Evolutionary conservation across 1,284 basidiomycete species (phyloP), one percentile per base, ranked within the genome.

Genomic region (Vanrija sp.): DNA sequence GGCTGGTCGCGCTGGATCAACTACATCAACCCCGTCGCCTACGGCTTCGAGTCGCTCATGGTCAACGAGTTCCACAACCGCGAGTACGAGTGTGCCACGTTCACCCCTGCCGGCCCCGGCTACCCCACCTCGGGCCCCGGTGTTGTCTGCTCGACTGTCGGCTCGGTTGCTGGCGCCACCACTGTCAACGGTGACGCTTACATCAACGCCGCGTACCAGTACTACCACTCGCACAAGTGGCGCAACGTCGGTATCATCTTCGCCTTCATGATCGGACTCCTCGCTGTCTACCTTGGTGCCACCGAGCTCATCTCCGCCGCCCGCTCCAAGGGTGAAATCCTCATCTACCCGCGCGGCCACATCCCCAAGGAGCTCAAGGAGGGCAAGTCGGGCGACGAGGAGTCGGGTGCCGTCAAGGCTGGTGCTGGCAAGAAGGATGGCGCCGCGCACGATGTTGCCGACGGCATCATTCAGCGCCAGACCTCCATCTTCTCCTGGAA

Each of bases 151-250:
- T 67, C 69, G 10, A 62, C 75, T 8, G 69, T 73, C 3, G 81
- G 81, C 7, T 60, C 78, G 1, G 60, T 64, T 6, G 64, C 77
- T 4, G 76, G 79, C 7, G 53, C 63, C 3, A 12, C 49, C 6
- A 39, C 53, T n/a, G 78, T 83, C 37, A 67, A 73, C 20, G 81
- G 81, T 0, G 76, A 79, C 23, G 64, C 65, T 14, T 89, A 85
- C 71, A 72, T 89, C 36, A 61, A 58, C 16, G 68, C 83, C 1
- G 82, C 84, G 0, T 94, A 81, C 69, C 78, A 75, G 0, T 94
- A 89, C 72, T 66, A 75, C 18, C 81, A 81, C 54, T 71, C 68
- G 22, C 76, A 90, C 65, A 68, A 85, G 8, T 91, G 88, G 88
- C 79, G 80, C 71, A 51, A 25, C 36, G 78, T 81, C 56, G 84